Evolutionary conservation across 352 stramenopile species (phyloP).

Genomic region (Salisapilia sapeloensis): DNA sequence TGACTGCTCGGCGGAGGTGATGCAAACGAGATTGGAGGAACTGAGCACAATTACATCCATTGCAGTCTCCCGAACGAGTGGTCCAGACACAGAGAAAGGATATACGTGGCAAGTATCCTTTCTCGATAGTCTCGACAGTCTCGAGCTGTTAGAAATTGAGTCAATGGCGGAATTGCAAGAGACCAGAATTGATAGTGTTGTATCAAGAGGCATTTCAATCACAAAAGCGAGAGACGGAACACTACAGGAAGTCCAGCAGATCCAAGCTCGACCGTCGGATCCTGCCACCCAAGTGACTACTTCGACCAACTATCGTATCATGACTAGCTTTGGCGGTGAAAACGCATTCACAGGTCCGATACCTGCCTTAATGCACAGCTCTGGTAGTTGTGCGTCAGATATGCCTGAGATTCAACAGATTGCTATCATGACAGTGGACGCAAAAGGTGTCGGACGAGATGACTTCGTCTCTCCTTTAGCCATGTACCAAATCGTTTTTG

Average conservation of each 20-base stretch:
- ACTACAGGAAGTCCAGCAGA: constrained; percentile 42
- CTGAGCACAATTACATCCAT: constrained; percentile 38
- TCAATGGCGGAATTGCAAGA: constrained; percentile 22
- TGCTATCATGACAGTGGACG: constrained; percentile 79
- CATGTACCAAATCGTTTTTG: constrained; percentile 82
- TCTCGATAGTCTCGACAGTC: constrained; percentile 36
- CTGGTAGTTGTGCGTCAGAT: constrained; percentile 42
- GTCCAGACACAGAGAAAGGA: constrained; percentile 64
- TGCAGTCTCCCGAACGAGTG: constrained; percentile 31
- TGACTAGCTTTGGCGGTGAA: constrained; percentile 21
- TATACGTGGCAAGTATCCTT: constrained; percentile 94
- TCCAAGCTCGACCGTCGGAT: constrained; percentile 38
- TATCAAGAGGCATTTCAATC: constrained; percentile 30
- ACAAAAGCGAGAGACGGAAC: constrained; percentile 24
- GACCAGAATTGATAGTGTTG: constrained; percentile 19
- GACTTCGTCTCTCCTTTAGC: constrained; percentile 72
- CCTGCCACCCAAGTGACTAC: constrained; percentile 10
- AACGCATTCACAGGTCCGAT: constrained; percentile 67
- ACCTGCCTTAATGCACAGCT: constrained; percentile 40
- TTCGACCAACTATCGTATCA: constrained; percentile 23
- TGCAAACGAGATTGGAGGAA: constrained; percentile 42
- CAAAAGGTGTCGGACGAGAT: constrained; percentile 79
- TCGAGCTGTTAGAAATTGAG: constrained; percentile 14
- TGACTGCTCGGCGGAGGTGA: constrained; percentile 49
- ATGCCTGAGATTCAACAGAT: constrained; percentile 82